Evolutionary conservation across 805 yeast genomes (phyloP).

Genomic region (Ogataea nonfermentans): DNA sequence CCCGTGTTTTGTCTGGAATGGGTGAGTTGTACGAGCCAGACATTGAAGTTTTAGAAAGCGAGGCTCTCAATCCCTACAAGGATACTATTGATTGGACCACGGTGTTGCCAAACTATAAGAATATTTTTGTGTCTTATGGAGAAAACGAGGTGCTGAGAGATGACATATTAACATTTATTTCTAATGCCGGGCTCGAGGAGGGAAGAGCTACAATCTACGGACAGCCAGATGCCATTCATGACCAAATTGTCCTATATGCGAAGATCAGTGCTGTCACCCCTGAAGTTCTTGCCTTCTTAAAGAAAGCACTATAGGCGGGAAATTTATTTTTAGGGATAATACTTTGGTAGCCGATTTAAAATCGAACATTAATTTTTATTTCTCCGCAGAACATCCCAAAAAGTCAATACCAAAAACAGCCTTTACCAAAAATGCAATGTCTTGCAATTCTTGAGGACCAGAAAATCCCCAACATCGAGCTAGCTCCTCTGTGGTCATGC

Average conservation of each 20-base stretch:
- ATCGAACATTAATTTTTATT: too few relatives aligned
- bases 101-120: slow-evolving; percentile 3
- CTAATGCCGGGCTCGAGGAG: slow-evolving; percentile 1
- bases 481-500: too few relatives aligned
- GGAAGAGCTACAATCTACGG: slow-evolving; percentile 2
- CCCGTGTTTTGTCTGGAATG: slow-evolving; percentile 1
- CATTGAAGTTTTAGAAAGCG: neutral
- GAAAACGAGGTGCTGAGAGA: slow-evolving; percentile 7
- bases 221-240: slow-evolving; percentile 3
- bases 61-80: slow-evolving; percentile 3
- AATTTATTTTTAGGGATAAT: too few relatives aligned
- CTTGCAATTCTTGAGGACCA: too few relatives aligned
- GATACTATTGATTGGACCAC: slow-evolving; percentile 5
- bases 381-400: too few relatives aligned
- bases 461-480: too few relatives aligned
- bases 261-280: neutral
- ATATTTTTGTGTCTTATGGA: slow-evolving; percentile 8
- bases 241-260: slow-evolving; percentile 1
- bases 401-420: too few relatives aligned
- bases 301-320: too few relatives aligned
- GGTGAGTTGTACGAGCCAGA: slow-evolving; percentile 5
- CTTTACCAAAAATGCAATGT: too few relatives aligned
- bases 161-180: neutral
- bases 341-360: too few relatives aligned
- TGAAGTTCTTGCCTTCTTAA: too few relatives aligned